phyloP scores from a whole-genome alignment of 208 protist species.

The Trypanosomatidae sp. region DNA sequence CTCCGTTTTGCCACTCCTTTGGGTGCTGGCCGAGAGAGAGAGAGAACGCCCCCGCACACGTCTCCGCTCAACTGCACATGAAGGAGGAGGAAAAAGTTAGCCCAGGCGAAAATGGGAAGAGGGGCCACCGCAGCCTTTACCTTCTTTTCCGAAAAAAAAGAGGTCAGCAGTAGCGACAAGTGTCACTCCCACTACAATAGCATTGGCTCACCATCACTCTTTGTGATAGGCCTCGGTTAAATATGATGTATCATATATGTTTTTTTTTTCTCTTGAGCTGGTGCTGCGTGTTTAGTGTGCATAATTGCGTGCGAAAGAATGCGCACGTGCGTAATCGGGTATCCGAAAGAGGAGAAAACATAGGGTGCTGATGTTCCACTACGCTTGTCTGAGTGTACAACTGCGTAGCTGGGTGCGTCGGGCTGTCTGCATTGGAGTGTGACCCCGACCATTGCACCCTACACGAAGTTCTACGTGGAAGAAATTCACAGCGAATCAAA shows the following conservation, averaged over 20 bases:
- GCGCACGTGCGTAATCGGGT: background rate
- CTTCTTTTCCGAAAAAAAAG: background rate
- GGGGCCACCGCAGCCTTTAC: background rate
- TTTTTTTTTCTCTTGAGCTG: background rate
- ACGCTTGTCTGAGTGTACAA: background rate
- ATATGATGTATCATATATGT: background rate
- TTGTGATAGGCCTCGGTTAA: background rate
- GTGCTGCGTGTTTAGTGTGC: background rate
- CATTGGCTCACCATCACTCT: background rate
- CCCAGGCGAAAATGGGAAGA: background rate
- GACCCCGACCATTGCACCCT: background rate
- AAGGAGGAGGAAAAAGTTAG: background rate
- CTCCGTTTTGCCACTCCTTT: background rate
- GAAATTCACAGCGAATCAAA: constrained; percentile 12
- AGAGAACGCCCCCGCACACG: background rate
- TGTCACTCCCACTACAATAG: background rate
- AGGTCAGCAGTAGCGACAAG: background rate
- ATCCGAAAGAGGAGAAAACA: constrained; percentile 15
- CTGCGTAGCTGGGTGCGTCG: background rate
- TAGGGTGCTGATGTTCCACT: background rate
- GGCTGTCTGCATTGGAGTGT: background rate
- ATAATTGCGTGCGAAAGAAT: background rate
- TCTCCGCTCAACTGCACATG: background rate
- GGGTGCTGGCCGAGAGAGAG: background rate
- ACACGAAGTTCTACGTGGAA: background rate